Conservation (phyloP, 106 monocot species). For the Chionographis japonica region DNA sequence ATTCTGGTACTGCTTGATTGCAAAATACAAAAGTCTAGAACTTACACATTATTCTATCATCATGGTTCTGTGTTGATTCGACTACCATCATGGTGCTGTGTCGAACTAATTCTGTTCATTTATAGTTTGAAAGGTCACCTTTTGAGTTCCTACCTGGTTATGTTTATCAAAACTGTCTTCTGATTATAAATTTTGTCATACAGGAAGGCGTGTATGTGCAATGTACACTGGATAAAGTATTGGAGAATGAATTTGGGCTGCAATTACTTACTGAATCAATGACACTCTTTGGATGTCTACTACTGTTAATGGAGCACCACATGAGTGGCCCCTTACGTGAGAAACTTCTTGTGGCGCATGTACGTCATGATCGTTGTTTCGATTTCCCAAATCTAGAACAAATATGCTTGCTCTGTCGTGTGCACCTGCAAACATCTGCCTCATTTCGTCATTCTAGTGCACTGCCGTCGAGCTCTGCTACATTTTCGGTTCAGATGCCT, state of each 20-base stretch:
- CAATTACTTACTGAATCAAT: conserved; percentile 44
- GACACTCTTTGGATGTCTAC: conserved; percentile 37
- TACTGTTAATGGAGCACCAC: conserved; percentile 46
- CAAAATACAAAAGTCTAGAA: too few species aligned
- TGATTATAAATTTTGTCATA: neutral
- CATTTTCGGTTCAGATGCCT: conserved; percentile 35
- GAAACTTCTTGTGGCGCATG: conserved; percentile 52
- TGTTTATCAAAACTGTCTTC: neutral
- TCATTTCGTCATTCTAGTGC: neutral
- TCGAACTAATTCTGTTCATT: too few species aligned
- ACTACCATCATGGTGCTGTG: too few species aligned
- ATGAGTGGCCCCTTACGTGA: conserved; percentile 39
- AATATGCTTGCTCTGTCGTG: conserved; percentile 41
- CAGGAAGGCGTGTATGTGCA: conserved; percentile 47
- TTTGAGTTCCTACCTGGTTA: neutral
- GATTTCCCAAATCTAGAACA: conserved; percentile 32
- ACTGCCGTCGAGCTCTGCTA: neutral
- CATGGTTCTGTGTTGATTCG: too few species aligned
- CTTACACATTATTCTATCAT: too few species aligned
- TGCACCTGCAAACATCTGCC: conserved; percentile 10
- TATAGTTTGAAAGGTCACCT: too few species aligned
- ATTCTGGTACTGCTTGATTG: too few species aligned
- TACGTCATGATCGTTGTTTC: conserved; percentile 28
- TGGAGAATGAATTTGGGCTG: conserved; percentile 25
- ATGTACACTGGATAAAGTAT: conserved; percentile 33